These are phyloP conservation scores for Globisporangium cylindrosporum DNA, from an alignment of 352 stramenopile genomes.

Conservation along the genomic window DNA sequence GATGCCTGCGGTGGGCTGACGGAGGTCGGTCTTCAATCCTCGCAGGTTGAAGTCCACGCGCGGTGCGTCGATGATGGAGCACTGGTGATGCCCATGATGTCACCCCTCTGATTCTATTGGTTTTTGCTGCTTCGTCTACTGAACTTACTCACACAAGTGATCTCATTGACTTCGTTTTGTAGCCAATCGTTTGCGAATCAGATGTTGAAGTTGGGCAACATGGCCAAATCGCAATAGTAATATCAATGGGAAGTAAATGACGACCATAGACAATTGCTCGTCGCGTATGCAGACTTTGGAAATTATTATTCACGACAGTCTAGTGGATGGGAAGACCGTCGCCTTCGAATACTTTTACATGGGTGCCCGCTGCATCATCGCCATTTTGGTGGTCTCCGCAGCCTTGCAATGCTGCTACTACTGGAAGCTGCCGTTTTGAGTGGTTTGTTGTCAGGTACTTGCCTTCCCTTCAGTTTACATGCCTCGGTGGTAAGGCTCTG, in stretches of 20 bases:
- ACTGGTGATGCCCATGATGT: constrained; percentile 1
- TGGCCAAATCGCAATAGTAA: background rate
- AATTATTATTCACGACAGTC: too few species aligned
- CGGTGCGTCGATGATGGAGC: constrained; percentile 1
- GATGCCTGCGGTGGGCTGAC: background rate
- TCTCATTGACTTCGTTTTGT: background rate
- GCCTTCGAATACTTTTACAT: background rate
- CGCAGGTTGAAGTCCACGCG: constrained; percentile 5
- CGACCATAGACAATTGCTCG: background rate
- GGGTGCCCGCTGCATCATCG: background rate
- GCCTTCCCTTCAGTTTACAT: background rate
- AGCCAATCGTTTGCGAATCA: background rate
- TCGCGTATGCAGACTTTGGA: background rate
- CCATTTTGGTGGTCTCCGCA: background rate
- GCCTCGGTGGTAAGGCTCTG: too few species aligned
- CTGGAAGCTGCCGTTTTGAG: background rate
- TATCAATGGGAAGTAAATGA: background rate
- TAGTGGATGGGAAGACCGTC: too few species aligned
- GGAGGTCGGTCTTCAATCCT: background rate
- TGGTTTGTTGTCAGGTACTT: background rate
- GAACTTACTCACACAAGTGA: background rate
- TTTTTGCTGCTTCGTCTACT: constrained; percentile 7
- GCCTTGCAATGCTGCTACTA: background rate
- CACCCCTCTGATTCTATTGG: background rate
- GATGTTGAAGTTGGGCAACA: background rate